Evolutionary conservation across 1,284 basidiomycete genomes (phyloP), one percentile per base, ranked within the genome.

Genomic region (Caloboletus inedulis): DNA sequence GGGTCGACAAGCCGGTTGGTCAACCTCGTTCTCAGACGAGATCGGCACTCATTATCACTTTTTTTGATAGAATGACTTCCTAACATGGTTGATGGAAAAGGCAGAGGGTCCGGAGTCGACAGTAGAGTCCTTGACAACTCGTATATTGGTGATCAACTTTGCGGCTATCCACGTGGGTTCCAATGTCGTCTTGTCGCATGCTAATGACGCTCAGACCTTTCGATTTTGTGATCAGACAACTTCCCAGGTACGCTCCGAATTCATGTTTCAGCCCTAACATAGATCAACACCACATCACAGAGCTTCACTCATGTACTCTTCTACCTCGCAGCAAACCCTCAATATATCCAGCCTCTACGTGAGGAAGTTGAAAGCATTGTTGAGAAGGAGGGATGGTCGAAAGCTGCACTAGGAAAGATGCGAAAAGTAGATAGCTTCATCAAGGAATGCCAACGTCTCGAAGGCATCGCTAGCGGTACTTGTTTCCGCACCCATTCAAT

Each of bases 391-490:
- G 44, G 46, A 7, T 78, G 77, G 76, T 68, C 75, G 3, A 77
- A 74, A 52, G 56, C 45, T 2, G 66, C 72, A 0, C 44, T 79
- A 34, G 63, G 57, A 39, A 72, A 70, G 49, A 74, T 79, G 74
- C 59, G 59, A 34, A 58, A 72, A 55, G 40, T 77, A 4, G 78
- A 81, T 57, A 80, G 78, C 56, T 77, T 80, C 58, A 21, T 80
- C 29, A 69, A 65, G 36, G 78, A 80, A 55, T 65, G 67, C 0
- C 68, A 71, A 51, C 69, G 78, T 3, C 25, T 71, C 10, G 62
- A 69, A 29, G 67, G 70, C 0, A 23, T 71, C 7, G 51, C 49
- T 23, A n/a, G 51, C 13, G 4, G 73, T 73, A 59, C 33, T 65
- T 59, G 13, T 39, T 10, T 31, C 31, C 1, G 8, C 21, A 34